Evolutionary conservation across 331 rosid genomes (phyloP), one percentile per base, ranked within the genome.

Genomic region (Acacia concinna): DNA sequence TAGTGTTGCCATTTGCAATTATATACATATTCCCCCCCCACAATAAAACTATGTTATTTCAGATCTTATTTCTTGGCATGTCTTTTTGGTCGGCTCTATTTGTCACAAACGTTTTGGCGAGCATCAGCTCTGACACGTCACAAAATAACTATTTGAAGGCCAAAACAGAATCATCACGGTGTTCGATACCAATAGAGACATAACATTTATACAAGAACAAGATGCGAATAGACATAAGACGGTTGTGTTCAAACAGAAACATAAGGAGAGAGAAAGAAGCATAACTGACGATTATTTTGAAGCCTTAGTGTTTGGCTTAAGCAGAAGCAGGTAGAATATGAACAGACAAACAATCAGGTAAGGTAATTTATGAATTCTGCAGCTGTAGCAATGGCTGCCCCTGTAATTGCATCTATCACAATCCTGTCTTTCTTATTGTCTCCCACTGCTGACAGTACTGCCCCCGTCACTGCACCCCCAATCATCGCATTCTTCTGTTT

Each of bases 341-440:
- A 41, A 46, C 18, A 15, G 4, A 46, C 9, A 59, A 11, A 1
- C 35, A 62, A 78, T 91, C 90, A 90, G 84, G 91, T 90, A 51
- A 95, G 93, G 84, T 92, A 89, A 87, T 91, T 91, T 69, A 95
- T 78, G 87, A 92, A 88, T 49, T 88, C 96, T 54, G 87, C 93
- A 37, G 98, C 97, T 28, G 98, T 92, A 10, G 98, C 97, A 87
- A 95, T 74, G 46, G 97, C 98, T 37, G 93, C 96, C 41, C 98
- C 97, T 0, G 98, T 87, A 64, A 95, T 88, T 81, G 97, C 96
- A 78, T 92, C 95, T 0, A 83, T 59, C 13, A 86, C 81, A 67
- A 95, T 10, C 70, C 78, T 91, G 77, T 95, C 96, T 79, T 21
- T 79, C 81, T 83, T 51, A 38, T 64, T 68, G 27, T 57, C 79